Evolutionary conservation across 2,329 filamentous ascomycete genomes (phyloP).

Genomic region (Stachybotrys chartarum): DNA sequence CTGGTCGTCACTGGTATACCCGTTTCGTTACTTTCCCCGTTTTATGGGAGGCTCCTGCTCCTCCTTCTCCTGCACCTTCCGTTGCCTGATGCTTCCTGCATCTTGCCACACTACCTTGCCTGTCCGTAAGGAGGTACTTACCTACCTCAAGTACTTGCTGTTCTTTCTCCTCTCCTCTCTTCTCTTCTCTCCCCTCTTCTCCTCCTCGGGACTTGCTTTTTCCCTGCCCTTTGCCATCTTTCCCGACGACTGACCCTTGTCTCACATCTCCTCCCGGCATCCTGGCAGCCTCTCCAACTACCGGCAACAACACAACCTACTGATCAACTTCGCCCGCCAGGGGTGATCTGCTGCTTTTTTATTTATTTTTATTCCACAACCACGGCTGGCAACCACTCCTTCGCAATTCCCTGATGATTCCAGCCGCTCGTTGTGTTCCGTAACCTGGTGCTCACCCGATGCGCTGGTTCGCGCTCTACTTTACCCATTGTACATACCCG

Average conservation of each 20-base stretch:
- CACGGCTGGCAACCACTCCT: no score
- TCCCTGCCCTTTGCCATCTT: neutral
- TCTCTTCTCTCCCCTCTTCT: neutral
- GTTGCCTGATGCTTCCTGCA: neutral
- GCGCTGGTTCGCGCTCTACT: neutral
- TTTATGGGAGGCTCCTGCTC: neutral
- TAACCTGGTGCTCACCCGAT: neutral
- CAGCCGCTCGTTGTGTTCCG: neutral
- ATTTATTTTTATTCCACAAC: no score
- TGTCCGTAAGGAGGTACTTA: neutral
- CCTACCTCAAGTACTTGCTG: neutral
- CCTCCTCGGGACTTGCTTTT: neutral
- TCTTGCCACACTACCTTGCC: neutral
- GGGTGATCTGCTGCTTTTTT: no score
- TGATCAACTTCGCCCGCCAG: no score
- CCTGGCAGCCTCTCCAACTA: neutral
- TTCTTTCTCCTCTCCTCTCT: neutral
- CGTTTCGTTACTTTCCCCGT: neutral
- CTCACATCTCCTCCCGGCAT: neutral
- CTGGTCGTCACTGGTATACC: neutral
- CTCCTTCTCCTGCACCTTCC: neutral
- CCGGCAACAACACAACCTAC: neutral
- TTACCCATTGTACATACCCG: neutral
- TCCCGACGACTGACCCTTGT: neutral
- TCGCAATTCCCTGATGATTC: no score